Base-by-base conservation (phyloP, 2,329 filamentous ascomycete genomes). In the Beauveria asiatica region DNA sequence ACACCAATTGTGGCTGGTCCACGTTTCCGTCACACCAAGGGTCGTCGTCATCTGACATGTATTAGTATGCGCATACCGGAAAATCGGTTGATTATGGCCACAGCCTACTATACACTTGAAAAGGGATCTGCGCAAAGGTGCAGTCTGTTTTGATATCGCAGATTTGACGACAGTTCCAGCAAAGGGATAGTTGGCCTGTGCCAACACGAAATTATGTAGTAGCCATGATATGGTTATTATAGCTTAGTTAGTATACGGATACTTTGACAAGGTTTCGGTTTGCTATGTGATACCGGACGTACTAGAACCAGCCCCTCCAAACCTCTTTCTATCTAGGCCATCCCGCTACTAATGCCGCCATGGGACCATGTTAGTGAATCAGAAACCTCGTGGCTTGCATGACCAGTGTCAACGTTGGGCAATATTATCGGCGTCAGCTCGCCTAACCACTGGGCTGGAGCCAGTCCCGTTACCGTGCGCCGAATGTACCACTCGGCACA, bases 41-140 rank as follows among this genome's bases (percentile, higher is more conserved):
- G 39, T 37, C 48, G 45, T 53, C 57, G 49, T 59, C 57, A 59
- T 59, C 57, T 52, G 56, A 51, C 56, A 11, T 44, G 33, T 33
- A n/a, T 3, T 16, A 37, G 33, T 37, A 37, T 58, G 49, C n/a
- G 21, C 57, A n/a, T 57, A 33, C 25, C 17, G 46, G 46, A 19
- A 17, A 50, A 17, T 5, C 8, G 13, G 45, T 42, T 23, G 7
- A 33, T 17, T 11, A 41, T 44, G 37, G 37, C 39, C 41, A 17
- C n/a, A 27, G 30, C 21, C 37, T 8, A 16, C 23, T 19, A 42
- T 13, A 5, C n/a, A 8, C 44, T 48, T 25, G 16, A 46, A 39
- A 7, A 13, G 42, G 19, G 8, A 13, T 17, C 11, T 8, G 11
- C 11, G 17, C 53, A 21, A 41, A 27, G 33, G 33, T 16, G 13